Evolutionary conservation across 2,329 filamentous ascomycete genomes (phyloP), one percentile per base, ranked within the genome.

Genomic region (Aspergillus flavus): DNA sequence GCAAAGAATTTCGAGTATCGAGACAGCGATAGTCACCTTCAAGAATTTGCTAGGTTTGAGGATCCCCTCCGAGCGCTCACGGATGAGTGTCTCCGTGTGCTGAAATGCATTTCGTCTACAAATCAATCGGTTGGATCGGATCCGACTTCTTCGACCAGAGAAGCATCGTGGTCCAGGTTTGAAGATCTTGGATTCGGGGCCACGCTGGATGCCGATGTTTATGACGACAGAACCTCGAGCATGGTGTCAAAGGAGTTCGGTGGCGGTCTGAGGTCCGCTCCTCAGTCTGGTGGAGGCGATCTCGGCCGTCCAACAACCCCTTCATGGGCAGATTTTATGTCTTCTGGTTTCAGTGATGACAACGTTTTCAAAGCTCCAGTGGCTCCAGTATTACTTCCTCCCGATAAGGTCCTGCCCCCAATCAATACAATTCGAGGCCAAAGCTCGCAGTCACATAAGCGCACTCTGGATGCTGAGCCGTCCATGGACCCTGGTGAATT

Each of bases 311-410:
- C 95, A 1, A 98, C 93, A 0, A 99, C 95, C 0, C 95, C 95
- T 1, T 98, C 95, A 0, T 99, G 95, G 95, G 95, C 95, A 3
- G 95, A 99, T 76, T 99, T 99, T 76, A 84, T 99, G 62, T 97
- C 93, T 1, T 93, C 93, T 48, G 95, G 95, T 1, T 99, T 99
- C 73, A 84, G 91, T 26, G 93, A 97, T 68, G 86, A 89, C 64
- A 89, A 90, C 64, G 85, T 84, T n/a, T 81, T 85, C n/a, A 84
- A 84, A 66, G 82, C 85, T 32, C 84, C 86, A 4, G 68, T 72
- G 12, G 82, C 87, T 1, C 91, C 91, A 57, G 80, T 96, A 55
- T 82, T 97, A 30, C 83, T 98, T n/a, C 94, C 94, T 0, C 93
- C 93, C 0, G 94, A 97, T 76, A 95, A 98, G 80, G 84, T 93